Conservation (phyloP, 2,329 filamentous ascomycete genomes). For the Aureobasidium namibiae region DNA sequence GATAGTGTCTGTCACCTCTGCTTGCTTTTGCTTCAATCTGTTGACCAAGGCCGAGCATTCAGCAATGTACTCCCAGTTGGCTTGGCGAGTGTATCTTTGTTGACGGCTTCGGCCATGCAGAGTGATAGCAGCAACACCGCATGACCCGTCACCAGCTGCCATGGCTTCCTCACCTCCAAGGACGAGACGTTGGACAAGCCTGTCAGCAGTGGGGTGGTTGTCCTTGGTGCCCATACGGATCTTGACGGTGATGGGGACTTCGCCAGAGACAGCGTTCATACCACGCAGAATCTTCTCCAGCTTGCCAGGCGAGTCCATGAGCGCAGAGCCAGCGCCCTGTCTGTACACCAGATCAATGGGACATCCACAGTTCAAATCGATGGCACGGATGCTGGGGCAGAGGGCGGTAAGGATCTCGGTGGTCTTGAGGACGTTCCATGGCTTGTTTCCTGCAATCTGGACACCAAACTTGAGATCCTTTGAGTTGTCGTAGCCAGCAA, state of each 20-base stretch:
- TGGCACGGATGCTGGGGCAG: constrained; percentile 75
- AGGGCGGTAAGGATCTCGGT: constrained; percentile 71
- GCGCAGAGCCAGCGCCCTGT: constrained; percentile 77
- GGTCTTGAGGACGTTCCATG: constrained; percentile 82
- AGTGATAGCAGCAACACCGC: constrained; percentile 89
- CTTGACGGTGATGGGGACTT: constrained; percentile 89
- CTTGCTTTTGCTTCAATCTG: constrained; percentile 62
- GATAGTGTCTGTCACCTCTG: constrained; percentile 63
- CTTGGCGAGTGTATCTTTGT: constrained; percentile 82
- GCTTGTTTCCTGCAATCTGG: constrained; percentile 87
- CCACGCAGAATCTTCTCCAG: constrained; percentile 90
- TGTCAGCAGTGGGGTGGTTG: constrained; percentile 67
- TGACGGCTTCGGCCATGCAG: constrained; percentile 89
- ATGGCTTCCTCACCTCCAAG: constrained; percentile 69
- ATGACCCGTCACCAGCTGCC: constrained; percentile 57
- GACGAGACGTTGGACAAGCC: constrained; percentile 73
- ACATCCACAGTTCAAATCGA: constrained; percentile 95
- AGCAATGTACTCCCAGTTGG: constrained; percentile 93
- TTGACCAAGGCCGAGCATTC: constrained; percentile 82
- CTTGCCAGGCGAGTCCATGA: constrained; percentile 82
- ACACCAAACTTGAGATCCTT: constrained; percentile 83
- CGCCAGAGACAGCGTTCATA: constrained; percentile 88
- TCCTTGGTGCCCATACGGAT: constrained; percentile 86
- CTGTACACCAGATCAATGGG: constrained; percentile 92
- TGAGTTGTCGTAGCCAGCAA: constrained; percentile 71